These are phyloP conservation scores for Hypoxylon trugodes DNA, from an alignment of 495 filamentous ascomycete species.

Conservation along the genomic window DNA sequence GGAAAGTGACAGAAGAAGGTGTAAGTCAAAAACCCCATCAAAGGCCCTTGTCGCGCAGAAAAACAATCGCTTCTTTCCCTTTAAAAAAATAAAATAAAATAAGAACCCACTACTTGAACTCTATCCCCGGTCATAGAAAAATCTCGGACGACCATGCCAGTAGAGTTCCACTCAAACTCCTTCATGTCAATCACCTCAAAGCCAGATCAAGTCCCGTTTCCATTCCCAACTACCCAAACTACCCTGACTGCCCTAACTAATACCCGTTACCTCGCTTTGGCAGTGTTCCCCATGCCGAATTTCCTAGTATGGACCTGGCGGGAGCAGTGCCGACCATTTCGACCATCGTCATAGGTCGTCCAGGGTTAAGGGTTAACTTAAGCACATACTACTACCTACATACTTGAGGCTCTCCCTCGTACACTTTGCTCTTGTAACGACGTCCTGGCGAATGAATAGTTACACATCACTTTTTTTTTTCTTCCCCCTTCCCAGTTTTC, in stretches of 20 bases:
- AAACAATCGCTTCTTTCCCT: conserved; percentile 8
- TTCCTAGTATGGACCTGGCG: conserved; percentile 31
- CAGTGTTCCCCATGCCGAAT: conserved; percentile 27
- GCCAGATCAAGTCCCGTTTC: conserved; percentile 27
- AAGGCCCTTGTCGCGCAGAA: conserved; percentile 20
- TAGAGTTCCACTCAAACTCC: conserved; percentile 35
- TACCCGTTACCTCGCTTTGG: conserved; percentile 16
- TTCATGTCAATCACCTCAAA: conserved; percentile 41
- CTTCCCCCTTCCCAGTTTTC: background rate
- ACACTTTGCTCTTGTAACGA: conserved; percentile 17
- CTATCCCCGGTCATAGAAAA: conserved; percentile 28
- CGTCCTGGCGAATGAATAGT: conserved; percentile 27
- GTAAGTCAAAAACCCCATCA: conserved; percentile 3
- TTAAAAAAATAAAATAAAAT: conserved; percentile 14
- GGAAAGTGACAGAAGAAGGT: conserved; percentile 11
- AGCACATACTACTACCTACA: conserved; percentile 6
- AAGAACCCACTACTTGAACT: background rate
- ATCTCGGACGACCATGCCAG: conserved; percentile 29
- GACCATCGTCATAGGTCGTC: conserved; percentile 30
- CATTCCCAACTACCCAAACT: conserved; percentile 7
- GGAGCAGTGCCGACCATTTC: conserved; percentile 25
- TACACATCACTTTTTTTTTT: conserved; percentile 36
- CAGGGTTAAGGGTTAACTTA: conserved; percentile 16
- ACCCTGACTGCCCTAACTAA: background rate
- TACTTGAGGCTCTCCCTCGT: conserved; percentile 35